These are phyloP conservation scores for Leptographium procerum DNA, from an alignment of 2,329 filamentous ascomycete species.

Conservation along the genomic window DNA sequence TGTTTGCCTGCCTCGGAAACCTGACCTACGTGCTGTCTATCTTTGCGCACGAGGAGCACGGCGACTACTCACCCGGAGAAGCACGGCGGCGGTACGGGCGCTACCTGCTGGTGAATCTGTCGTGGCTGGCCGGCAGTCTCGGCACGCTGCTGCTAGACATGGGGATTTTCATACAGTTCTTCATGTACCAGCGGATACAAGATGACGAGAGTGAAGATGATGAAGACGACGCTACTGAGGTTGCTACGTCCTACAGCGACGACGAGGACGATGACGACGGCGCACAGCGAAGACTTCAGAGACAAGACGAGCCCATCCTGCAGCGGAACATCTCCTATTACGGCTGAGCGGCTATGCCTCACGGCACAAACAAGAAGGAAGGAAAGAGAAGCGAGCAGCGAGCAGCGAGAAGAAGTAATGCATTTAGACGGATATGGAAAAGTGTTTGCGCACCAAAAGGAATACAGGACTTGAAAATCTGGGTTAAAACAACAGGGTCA, in stretches of 20 bases:
- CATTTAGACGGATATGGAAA: neutral
- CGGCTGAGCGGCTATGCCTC: neutral
- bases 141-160: constrained; percentile 79
- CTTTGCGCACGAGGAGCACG: constrained; percentile 73
- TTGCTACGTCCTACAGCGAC: neutral
- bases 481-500: neutral
- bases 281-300: neutral
- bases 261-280: neutral
- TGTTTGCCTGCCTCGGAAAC: constrained; percentile 94
- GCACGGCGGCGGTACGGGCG: constrained; percentile 54
- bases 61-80: constrained; percentile 41
- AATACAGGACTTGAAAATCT: no score
- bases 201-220: constrained; percentile 14
- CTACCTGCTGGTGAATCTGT: constrained; percentile 83
- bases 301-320: constrained; percentile 28
- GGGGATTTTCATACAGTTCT: constrained; percentile 84
- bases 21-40: constrained; percentile 88
- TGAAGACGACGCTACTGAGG: constrained; percentile 18
- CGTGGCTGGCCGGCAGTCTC: constrained; percentile 81
- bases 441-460: neutral
- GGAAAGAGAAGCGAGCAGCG: neutral
- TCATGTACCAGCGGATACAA: constrained; percentile 49
- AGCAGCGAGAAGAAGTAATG: neutral
- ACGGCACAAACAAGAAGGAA: no score
- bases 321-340: constrained; percentile 18